A percentile compares a stretch with the other conserved stretches of the same genome.
Conservation (phyloP, 2,329 filamentous ascomycete species). For the Grosmannia clavigera region DNA sequence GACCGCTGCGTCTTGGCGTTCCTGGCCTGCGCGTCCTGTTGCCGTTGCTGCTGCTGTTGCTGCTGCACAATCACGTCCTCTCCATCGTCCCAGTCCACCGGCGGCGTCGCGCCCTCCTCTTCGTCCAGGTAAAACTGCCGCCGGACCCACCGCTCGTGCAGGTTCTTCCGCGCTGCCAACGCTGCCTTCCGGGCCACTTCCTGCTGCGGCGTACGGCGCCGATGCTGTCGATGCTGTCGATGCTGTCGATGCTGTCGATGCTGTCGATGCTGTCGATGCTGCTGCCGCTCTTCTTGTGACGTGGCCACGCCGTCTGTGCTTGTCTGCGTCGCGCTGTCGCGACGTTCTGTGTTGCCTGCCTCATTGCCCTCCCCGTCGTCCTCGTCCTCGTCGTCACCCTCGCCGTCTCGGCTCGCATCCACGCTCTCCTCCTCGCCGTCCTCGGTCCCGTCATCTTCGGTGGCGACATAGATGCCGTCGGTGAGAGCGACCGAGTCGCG, state of each 20-base stretch:
- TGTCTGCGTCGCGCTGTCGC: neutral
- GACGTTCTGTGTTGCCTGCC: neutral
- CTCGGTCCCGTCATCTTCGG: neutral
- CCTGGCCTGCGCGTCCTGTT: neutral
- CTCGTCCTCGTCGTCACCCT: no score
- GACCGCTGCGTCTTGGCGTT: constrained; percentile 14
- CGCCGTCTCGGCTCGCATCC: neutral
- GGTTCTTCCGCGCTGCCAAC: constrained; percentile 32
- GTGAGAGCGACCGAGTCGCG: neutral
- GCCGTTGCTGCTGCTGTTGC: constrained; percentile 15
- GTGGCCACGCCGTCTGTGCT: no score
- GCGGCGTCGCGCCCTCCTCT: constrained; percentile 61
- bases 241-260: neutral
- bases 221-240: no score
- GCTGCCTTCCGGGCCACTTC: constrained; percentile 26
- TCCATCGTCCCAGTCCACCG: constrained; percentile 49
- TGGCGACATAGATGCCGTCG: constrained; percentile 3
- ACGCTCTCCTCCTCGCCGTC: neutral
- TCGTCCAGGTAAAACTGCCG: constrained; percentile 75
- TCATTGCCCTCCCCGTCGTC: no score
- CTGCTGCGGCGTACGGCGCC: constrained; percentile 12
- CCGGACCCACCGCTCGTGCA: constrained; percentile 63
- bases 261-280: neutral
- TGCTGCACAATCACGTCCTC: constrained; percentile 40
- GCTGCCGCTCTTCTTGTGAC: neutral